Base-by-base conservation (phyloP, 179 eudicot genomes). In the Nepenthes alata region DNA sequence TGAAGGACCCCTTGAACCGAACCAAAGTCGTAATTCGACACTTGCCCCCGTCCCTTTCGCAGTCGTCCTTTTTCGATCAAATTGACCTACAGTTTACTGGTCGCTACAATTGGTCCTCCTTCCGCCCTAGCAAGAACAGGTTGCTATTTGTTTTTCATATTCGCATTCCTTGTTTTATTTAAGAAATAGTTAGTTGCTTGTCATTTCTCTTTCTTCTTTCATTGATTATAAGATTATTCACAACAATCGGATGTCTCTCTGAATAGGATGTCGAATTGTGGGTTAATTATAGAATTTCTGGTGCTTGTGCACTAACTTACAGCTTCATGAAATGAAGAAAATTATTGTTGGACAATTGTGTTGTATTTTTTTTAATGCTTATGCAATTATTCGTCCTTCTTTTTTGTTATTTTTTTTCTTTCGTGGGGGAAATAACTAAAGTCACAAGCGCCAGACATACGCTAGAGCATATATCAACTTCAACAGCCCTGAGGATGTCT, bases 381-480 rank as follows among this genome's bases (percentile, higher is more conserved):
- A 41, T 41, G 45, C 53, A 50, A 11, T 50, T 50, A 13, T 2
- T 4, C 2, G 53, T 50, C n/a, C n/a, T 7, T 13, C 11, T 50
- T 3, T 7, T 50, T 3, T 50, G 4, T n/a, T 7, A 4, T 41
- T 4, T 41, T 41, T 41, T 41, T 41, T 39, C 7, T 41, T 41
- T 41, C 8, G 6, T 41, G 45, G 45, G 45, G 53, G 11, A 11
- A 50, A 50, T 38, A 14, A 70, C 50, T 78, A 80, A 91, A 89
- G 98, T 73, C 80, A 67, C 68, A 91, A 80, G 80, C 69, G 64
- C 72, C 91, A 83, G 70, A 70, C 48, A n/a, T 72, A 77, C 75
- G 74, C 95, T 45, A 80, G 96, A 77, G 96, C 95, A 9, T 84
- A 89, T 57, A 60, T 91, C 14, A 80, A 85, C 76, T 89, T 91